Evolutionary conservation across 805 yeast genomes (phyloP).

Genomic region (Yamadazyma ubonensis): DNA sequence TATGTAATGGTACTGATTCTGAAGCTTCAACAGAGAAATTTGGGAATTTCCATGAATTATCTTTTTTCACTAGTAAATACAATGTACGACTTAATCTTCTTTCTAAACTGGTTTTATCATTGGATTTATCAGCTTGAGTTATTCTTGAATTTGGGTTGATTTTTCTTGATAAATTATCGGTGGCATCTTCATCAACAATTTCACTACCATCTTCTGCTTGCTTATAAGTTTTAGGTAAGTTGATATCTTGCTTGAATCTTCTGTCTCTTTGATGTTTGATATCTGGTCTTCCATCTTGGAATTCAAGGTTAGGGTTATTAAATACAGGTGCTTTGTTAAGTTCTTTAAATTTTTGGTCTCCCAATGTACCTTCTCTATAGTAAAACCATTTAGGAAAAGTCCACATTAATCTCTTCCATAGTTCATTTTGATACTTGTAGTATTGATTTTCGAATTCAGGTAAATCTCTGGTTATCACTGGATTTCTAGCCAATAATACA

Average conservation of each 20-base stretch:
- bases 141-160: slow-evolving; percentile 66
- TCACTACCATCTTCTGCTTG: slow-evolving; percentile 27
- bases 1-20: slow-evolving; percentile 55
- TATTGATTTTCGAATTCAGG: slow-evolving; percentile 71
- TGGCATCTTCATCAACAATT: slow-evolving; percentile 33
- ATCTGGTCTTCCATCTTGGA: slow-evolving; percentile 82
- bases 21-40: slow-evolving; percentile 40
- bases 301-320: slow-evolving; percentile 73
- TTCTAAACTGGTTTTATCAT: slow-evolving; percentile 68
- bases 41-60: slow-evolving; percentile 78
- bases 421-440: slow-evolving; percentile 78
- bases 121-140: slow-evolving; percentile 71
- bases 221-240: slow-evolving; percentile 66
- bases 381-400: slow-evolving; percentile 93
- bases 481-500: slow-evolving; percentile 73
- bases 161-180: slow-evolving; percentile 62
- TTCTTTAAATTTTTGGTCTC: slow-evolving; percentile 75
- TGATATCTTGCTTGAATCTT: slow-evolving; percentile 71
- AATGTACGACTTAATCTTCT: slow-evolving; percentile 77
- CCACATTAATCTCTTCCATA: slow-evolving; percentile 93
- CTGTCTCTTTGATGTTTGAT: slow-evolving; percentile 87
- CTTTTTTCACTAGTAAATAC: slow-evolving; percentile 63
- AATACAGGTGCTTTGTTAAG: slow-evolving; percentile 75
- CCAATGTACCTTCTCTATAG: slow-evolving; percentile 83
- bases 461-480: slow-evolving; percentile 78